Conservation (phyloP, 345 rosid species). For the Aquilaria yunnanensis region DNA sequence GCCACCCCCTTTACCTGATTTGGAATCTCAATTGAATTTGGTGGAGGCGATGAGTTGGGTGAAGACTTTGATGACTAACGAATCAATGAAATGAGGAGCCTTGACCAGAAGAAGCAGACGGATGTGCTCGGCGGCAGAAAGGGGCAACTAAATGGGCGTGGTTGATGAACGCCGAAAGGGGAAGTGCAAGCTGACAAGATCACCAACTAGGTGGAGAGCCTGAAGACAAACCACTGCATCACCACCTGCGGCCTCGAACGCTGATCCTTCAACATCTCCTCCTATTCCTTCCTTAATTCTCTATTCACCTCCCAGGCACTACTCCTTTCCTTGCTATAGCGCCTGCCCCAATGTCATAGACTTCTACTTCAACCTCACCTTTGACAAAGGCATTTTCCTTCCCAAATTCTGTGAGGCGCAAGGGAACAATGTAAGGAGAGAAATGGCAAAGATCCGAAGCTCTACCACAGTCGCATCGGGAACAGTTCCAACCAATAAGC, state of each 20-base stretch:
- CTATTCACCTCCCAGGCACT: constrained; percentile 48
- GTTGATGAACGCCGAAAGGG: too few relatives aligned
- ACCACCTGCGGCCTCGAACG: constrained; percentile 58
- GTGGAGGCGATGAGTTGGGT: too few relatives aligned
- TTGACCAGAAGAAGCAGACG: too few relatives aligned
- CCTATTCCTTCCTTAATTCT: constrained; percentile 72
- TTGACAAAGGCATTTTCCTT: constrained; percentile 47
- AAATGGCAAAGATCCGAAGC: constrained; percentile 54
- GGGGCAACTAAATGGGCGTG: too few relatives aligned
- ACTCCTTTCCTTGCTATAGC: constrained; percentile 66
- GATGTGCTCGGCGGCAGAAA: too few relatives aligned
- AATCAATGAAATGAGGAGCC: too few relatives aligned
- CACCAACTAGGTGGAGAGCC: too few relatives aligned
- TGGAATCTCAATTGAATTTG: too few relatives aligned
- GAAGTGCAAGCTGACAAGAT: too few relatives aligned
- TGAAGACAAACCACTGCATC: too few relatives aligned
- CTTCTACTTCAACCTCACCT: constrained; percentile 81
- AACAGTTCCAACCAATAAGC: constrained; percentile 17
- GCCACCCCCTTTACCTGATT: too few relatives aligned
- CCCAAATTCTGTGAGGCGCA: constrained; percentile 47
- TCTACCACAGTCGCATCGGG: constrained; percentile 50
- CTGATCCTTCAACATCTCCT: constrained; percentile 69
- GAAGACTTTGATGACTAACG: too few relatives aligned
- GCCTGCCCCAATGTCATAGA: constrained; percentile 74
- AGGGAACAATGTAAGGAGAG: constrained; percentile 41